Evolutionary conservation across 139 green algal species (phyloP), one percentile per base, ranked within the genome.

Genomic region (Coelastrella sp.): DNA sequence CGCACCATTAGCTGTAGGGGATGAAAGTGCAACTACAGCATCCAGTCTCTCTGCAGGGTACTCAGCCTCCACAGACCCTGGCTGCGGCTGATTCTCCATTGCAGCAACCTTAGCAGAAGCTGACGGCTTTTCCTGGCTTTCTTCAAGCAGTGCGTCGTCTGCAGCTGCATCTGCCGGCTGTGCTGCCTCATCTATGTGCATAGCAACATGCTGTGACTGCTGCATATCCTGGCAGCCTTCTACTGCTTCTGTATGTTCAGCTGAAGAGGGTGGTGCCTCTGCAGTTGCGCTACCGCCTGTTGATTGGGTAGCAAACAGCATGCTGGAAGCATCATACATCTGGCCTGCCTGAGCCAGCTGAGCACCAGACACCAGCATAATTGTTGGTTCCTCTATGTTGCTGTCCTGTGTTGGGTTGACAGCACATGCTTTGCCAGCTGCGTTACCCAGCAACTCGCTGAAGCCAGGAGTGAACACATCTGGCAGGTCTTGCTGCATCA

Each of bases 391-490:
- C 3, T 40, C 35, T 17, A 9, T 60, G 0, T 1, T 9, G n/a
- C 25, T 68, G 13, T 50, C n/a, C n/a, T 8, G 5, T 53, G 53
- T 30, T 57, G 75, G 45, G 35, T 51, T 27, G n/a, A 8, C 8
- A 21, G 13, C 53, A 30, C 30, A 3, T 23, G 72, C n/a, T 27
- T 21, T 69, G 73, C 73, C 48, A 21, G 32, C 73, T 25, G 73
- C 75, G 51, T 53, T 32, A 21, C 71, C 34, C 23, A 82, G 75
- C 51, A 82, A 35, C 75, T 82, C 8, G 9, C 40, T 82, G 75
- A 82, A 82, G 51, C 75, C 75, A 40, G 75, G 75, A 15, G 75
- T 82, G 51, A 82, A 82, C 34, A 82, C 75, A 9, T 71, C 75
- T 30, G 51, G 21, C 32, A 69, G 32, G 23, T 82, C 75, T 23